Evolutionary conservation across 345 rosid genomes (phyloP).

Genomic region (Cardamine occulta): DNA sequence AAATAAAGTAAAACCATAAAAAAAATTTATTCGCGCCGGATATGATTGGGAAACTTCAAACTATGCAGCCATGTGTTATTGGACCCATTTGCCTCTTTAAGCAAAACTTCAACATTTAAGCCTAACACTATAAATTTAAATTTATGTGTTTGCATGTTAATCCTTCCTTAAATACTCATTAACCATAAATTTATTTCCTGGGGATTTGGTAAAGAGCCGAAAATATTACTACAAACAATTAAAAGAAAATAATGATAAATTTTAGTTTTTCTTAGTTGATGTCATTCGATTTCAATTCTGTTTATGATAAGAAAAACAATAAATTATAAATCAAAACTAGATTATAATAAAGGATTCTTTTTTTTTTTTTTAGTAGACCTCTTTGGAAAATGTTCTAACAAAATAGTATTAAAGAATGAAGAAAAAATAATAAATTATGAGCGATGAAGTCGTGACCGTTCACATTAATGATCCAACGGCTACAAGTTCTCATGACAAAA

Average conservation of each 20-base stretch:
- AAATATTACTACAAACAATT: constrained; percentile 5
- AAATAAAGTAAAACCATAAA: neutral
- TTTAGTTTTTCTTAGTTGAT: neutral
- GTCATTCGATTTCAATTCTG: neutral
- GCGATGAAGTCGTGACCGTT: constrained; percentile 22
- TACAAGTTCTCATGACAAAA: constrained; percentile 13
- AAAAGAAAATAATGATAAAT: constrained; percentile 4
- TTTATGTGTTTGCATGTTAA: constrained; percentile 25
- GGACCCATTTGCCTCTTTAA: constrained; percentile 39
- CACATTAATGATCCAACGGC: constrained; percentile 43
- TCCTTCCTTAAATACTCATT: constrained; percentile 35
- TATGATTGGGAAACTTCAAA: constrained; percentile 43
- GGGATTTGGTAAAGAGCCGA: constrained; percentile 30
- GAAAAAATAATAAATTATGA: constrained; percentile 3
- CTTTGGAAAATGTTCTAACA: constrained; percentile 32
- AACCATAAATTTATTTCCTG: neutral
- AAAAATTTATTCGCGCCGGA: constrained; percentile 34
- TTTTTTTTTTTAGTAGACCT: neutral
- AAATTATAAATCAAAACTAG: constrained; percentile 25
- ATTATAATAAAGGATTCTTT: neutral
- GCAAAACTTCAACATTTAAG: constrained; percentile 11
- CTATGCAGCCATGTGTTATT: constrained; percentile 39
- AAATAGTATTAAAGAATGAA: neutral
- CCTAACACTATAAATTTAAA: constrained; percentile 8
- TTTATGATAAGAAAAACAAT: neutral